Evolutionary conservation across 2,329 filamentous ascomycete genomes (phyloP).

Genomic region (Fonsecaea pugnacius): DNA sequence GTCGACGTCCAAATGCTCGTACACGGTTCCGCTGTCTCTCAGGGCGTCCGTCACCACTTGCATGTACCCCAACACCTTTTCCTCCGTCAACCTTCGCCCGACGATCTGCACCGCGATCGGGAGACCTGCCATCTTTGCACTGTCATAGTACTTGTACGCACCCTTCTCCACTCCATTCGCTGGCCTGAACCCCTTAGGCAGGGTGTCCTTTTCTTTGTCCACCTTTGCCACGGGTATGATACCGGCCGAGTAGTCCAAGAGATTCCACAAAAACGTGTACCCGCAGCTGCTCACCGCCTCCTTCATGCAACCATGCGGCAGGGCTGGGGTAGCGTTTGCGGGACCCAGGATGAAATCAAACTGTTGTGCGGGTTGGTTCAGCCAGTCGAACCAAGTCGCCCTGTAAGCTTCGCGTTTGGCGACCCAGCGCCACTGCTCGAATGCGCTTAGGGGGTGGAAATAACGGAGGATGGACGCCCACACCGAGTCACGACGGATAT

Average conservation of each 20-base stretch:
- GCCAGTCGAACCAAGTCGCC: constrained; percentile 81
- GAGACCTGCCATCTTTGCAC: constrained; percentile 79
- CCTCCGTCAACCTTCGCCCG: constrained; percentile 78
- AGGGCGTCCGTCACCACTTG: constrained; percentile 75
- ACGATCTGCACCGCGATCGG: constrained; percentile 86
- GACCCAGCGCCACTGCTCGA: constrained; percentile 82
- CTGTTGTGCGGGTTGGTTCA: constrained; percentile 69
- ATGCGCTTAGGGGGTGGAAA: constrained; percentile 74
- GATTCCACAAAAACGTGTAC: constrained; percentile 91
- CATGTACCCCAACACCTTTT: constrained; percentile 85
- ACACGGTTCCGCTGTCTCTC: constrained; percentile 57
- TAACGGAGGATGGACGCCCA: constrained; percentile 78
- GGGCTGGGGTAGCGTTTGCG: constrained; percentile 87
- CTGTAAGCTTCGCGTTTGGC: constrained; percentile 77
- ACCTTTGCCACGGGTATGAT: constrained; percentile 86
- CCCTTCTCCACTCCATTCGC: constrained; percentile 80
- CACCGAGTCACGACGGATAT: constrained; percentile 72
- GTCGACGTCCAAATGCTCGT: constrained; percentile 55
- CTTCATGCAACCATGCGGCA: constrained; percentile 84
- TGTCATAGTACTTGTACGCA: constrained; percentile 85
- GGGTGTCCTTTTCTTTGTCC: constrained; percentile 69
- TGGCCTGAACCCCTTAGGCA: constrained; percentile 51
- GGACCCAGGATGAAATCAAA: constrained; percentile 81
- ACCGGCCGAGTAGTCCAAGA: constrained; percentile 86
- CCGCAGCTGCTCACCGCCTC: constrained; percentile 84